Percentiles rank a stretch among this genome's conserved stretches.
phyloP scores from a whole-genome alignment of 768 basidiomycete species.

The Mycena filopes region DNA sequence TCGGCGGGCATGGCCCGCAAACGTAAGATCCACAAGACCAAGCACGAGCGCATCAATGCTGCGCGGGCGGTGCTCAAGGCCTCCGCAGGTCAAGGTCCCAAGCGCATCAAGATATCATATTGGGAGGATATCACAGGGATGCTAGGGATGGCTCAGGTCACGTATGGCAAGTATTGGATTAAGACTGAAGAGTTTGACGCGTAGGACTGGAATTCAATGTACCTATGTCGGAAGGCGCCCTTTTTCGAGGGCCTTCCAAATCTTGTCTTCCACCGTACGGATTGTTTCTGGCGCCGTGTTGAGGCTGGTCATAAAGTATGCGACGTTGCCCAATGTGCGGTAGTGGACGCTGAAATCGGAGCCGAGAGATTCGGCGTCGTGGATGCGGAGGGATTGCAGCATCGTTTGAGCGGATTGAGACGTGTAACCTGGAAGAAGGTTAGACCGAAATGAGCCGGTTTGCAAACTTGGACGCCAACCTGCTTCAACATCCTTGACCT shows the following conservation, averaged over 20 bases:
- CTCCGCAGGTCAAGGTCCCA: background rate
- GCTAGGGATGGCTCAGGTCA: slow-evolving; percentile 1
- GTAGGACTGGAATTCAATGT: background rate
- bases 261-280: slow-evolving; percentile 69
- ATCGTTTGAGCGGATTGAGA: slow-evolving; percentile 73
- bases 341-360: slow-evolving; percentile 76
- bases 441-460: background rate
- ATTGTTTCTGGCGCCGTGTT: slow-evolving; percentile 70
- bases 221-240: background rate
- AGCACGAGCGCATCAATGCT: background rate
- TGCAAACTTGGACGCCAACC: slow-evolving; percentile 52
- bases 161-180: slow-evolving; percentile 13
- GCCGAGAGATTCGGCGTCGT: slow-evolving; percentile 30
- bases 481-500: slow-evolving; percentile 64
- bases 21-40: background rate
- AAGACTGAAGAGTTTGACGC: slow-evolving; percentile 10
- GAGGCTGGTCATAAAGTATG: slow-evolving; percentile 93
- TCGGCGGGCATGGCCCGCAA: background rate
- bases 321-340: slow-evolving; percentile 89
- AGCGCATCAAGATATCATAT: slow-evolving; percentile 19
- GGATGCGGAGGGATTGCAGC: slow-evolving; percentile 62
- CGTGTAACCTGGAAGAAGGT: slow-evolving; percentile 54
- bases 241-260: slow-evolving; percentile 53
- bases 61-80: slow-evolving; percentile 8
- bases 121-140: slow-evolving; percentile 15